Evolutionary conservation across 371 early-diverging fungal species (phyloP).

Genomic region (Mucor plumbeus): DNA sequence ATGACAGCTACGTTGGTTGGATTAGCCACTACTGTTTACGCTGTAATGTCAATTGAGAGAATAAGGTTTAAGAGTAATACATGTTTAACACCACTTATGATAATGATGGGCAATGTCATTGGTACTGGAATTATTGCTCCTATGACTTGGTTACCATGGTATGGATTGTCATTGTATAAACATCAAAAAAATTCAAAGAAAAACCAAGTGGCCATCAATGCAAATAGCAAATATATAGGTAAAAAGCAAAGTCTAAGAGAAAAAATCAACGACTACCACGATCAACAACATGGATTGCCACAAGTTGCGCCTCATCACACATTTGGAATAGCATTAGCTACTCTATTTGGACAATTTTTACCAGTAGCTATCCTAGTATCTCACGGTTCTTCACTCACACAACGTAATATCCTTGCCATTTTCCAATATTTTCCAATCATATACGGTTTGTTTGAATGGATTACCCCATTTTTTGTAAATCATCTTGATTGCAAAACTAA

Average conservation of each 20-base stretch:
- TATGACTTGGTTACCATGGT: constrained; percentile 21
- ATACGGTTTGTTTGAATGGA: constrained; percentile 6
- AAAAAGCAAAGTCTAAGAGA: neutral
- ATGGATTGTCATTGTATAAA: constrained; percentile 12
- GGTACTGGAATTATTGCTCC: constrained; percentile 23
- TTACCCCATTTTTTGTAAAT: neutral
- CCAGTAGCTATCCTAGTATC: constrained; percentile 19
- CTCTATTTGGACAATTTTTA: constrained; percentile 18
- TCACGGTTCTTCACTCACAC: constrained; percentile 2
- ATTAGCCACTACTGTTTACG: constrained; percentile 24
- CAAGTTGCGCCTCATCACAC: neutral
- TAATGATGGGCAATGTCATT: constrained; percentile 22
- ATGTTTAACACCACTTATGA: constrained; percentile 10
- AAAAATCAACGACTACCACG: neutral
- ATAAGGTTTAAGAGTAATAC: neutral
- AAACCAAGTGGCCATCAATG: neutral
- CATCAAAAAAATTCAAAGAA: neutral
- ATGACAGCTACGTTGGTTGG: constrained; percentile 22
- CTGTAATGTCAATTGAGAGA: constrained; percentile 27
- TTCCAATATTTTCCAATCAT: constrained; percentile 19
- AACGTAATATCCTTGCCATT: constrained; percentile 9
- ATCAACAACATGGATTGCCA: neutral
- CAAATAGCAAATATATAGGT: neutral
- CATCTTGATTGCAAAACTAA: constrained; percentile 4
- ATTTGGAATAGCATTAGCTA: constrained; percentile 10